Base-by-base conservation (phyloP, 495 filamentous ascomycete species). In the Physcia stellaris region DNA sequence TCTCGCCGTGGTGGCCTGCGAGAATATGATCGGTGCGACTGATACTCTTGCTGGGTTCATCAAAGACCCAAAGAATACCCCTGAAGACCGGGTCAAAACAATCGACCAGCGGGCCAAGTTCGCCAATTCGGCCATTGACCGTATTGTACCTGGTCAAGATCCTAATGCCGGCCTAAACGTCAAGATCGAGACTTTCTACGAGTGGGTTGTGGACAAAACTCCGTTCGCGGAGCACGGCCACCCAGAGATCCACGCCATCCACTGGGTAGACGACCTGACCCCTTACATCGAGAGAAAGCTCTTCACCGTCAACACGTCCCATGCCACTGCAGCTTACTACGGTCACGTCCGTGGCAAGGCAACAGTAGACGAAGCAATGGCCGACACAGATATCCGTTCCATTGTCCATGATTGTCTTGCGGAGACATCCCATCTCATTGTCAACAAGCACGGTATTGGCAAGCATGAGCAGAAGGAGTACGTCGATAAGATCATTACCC, bases 281-380 rank as follows among this genome's bases (percentile, higher is more conserved):
- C 90, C 90, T 37, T 98, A 86, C 68, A 95, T 96, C 53, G 87
- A 98, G 74, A 87, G 90, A 61, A 98, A 98, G 68, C 77, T 98
- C 43, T 98, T 84, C 70, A 98, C 90, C 13, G 90, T 98, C 69
- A 98, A 98, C 73, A 96, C 90, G 18, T 79, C 85, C 32, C 90
- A 98, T 55, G 90, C 92, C 33, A 86, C 86, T n/a, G 86, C 88
- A 18, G 90, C 90, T 37, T 98, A 96, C 72, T 86, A 86, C 59
- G 90, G 90, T 30, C 76, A 90, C 67, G 63, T 81, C 54, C 72
- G 74, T 24, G 74, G 79, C 40, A 93, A 90, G 68, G 65, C 70
- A 52, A 86, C 76, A 23, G 86, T 98, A 43, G 82, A 88, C 49
- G 88, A 96, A 41, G 78, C 84, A 10, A 63, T 94, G 37, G 66